A percentile compares a stretch with the other conserved stretches of the same genome.
phyloP scores from a whole-genome alignment of 2,329 filamentous ascomycete genomes.

The Cladosporium sp. region DNA sequence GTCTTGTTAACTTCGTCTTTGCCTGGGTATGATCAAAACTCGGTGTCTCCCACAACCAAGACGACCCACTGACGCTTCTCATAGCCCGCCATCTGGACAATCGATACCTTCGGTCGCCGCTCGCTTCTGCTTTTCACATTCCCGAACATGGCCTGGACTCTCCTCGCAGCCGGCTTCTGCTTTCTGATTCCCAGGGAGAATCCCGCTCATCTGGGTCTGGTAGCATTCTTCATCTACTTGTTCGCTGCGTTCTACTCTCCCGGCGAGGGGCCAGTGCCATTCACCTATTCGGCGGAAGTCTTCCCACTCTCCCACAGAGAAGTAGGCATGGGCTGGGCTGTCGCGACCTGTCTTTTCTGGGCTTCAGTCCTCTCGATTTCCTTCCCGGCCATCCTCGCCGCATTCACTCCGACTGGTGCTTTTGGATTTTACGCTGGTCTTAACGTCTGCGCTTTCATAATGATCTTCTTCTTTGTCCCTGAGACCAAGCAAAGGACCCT shows the following conservation, averaged over 20 bases:
- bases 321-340: conserved; percentile 32
- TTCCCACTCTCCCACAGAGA: conserved; percentile 37
- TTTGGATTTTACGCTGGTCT: conserved; percentile 58
- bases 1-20: conserved; percentile 49
- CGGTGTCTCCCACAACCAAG: too few species aligned
- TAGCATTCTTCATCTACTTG: conserved; percentile 35
- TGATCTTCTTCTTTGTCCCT: conserved; percentile 52
- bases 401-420: conserved; percentile 43
- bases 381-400: conserved; percentile 50
- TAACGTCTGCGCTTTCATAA: conserved; percentile 56
- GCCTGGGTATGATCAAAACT: conserved; percentile 31
- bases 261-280: conserved; percentile 33
- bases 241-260: conserved; percentile 29
- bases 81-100: conserved; percentile 36
- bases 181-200: conserved; percentile 36
- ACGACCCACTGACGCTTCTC: not conserved
- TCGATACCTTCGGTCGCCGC: conserved; percentile 40
- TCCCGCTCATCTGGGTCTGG: conserved; percentile 29
- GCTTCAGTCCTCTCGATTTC: conserved; percentile 53
- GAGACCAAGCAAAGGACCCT: conserved; percentile 53
- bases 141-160: conserved; percentile 42
- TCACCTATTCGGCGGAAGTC: conserved; percentile 37
- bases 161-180: conserved; percentile 50
- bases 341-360: conserved; percentile 48
- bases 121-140: conserved; percentile 44